Evolutionary conservation across 768 basidiomycete species (phyloP).

Genomic region (Cubamyces lactineus): DNA sequence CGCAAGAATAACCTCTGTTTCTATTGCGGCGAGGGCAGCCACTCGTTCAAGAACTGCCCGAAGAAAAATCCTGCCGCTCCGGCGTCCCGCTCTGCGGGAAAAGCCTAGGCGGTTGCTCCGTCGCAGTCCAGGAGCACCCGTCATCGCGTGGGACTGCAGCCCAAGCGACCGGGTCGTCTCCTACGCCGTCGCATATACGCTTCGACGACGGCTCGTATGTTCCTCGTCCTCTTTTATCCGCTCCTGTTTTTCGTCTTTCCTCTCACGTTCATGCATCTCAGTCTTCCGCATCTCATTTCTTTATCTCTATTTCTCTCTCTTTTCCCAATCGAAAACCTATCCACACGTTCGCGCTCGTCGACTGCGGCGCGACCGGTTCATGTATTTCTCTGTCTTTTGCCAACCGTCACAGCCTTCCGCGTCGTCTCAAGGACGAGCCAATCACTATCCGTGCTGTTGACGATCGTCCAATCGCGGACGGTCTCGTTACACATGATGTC

Average conservation of each 20-base stretch:
- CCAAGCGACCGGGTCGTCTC: background rate
- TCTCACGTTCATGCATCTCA: constrained; percentile 10
- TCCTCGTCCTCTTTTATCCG: constrained; percentile 11
- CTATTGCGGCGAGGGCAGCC: constrained; percentile 38
- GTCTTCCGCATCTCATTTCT: constrained; percentile 28
- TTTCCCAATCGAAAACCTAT: constrained; percentile 39
- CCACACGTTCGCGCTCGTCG: constrained; percentile 40
- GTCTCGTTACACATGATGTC: constrained; percentile 43
- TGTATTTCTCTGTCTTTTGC: constrained; percentile 42
- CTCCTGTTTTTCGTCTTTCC: constrained; percentile 19
- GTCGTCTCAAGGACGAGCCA: constrained; percentile 36
- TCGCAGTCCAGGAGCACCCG: constrained; percentile 26
- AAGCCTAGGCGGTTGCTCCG: constrained; percentile 27
- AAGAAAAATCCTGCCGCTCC: constrained; percentile 22
- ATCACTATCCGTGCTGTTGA: constrained; percentile 43
- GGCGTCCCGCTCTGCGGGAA: constrained; percentile 19
- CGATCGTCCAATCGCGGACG: constrained; percentile 43
- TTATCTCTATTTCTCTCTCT: constrained; percentile 25
- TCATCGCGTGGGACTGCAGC: constrained; percentile 13
- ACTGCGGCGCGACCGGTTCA: constrained; percentile 41
- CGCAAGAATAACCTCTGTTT: constrained; percentile 34
- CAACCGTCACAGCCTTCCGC: constrained; percentile 37
- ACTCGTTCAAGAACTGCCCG: constrained; percentile 34
- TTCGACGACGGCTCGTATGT: constrained; percentile 11
- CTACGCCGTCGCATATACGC: constrained; percentile 1